Conservation (phyloP, 106 monocot genomes). For the Iris macrosiphon region DNA sequence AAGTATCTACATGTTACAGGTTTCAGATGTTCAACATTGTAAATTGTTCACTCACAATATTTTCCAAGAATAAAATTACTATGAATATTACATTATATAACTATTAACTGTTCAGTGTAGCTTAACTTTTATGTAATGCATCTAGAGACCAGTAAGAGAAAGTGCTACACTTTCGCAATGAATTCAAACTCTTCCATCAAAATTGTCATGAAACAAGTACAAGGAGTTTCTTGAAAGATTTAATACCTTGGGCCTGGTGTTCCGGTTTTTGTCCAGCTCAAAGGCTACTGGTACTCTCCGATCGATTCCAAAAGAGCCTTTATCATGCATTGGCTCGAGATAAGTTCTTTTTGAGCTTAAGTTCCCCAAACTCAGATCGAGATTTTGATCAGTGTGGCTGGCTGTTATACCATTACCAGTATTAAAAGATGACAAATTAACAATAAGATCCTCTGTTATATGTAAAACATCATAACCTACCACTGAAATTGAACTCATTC, state of each 20-base stretch:
- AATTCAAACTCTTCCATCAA: too few species aligned
- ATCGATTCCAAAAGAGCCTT: conserved; percentile 17
- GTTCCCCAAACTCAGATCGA: conserved; percentile 63
- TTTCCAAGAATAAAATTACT: too few species aligned
- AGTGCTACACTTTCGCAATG: too few species aligned
- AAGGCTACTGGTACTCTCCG: conserved; percentile 15
- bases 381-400: conserved; percentile 30
- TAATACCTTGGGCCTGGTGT: conserved; percentile 22
- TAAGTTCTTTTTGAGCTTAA: conserved; percentile 25
- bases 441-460: neutral
- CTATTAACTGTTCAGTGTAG: too few species aligned
- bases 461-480: conserved; percentile 14
- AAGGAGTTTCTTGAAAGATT: too few species aligned
- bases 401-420: conserved; percentile 1
- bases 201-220: too few species aligned
- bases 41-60: too few species aligned
- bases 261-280: conserved; percentile 16
- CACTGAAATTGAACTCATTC: conserved; percentile 21
- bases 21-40: too few species aligned
- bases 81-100: too few species aligned
- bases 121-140: too few species aligned
- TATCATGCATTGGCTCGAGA: conserved; percentile 16
- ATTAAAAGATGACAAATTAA: neutral
- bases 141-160: too few species aligned
- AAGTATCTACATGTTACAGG: too few species aligned